Evolutionary conservation across 163 green algal genomes (phyloP), one percentile per base, ranked within the genome.

Genomic region (Smithsoniella earleae): DNA sequence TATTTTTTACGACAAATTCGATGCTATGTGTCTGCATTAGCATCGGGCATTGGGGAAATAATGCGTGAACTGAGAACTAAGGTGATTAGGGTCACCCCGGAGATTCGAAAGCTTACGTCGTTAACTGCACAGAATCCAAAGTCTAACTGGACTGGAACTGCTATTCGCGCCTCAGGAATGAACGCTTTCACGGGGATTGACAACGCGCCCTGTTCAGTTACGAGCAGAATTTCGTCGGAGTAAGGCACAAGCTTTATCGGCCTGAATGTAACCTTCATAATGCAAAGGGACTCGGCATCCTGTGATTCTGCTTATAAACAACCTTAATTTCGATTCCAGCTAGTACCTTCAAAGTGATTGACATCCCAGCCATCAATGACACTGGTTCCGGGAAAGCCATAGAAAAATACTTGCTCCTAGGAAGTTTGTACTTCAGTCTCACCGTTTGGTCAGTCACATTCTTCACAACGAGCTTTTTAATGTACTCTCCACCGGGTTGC

Each of bases 311-410:
- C 25, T 75, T 37, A 18, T n/a, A 6, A 38, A 3, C 28, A 74
- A 3, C 55, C 49, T 54, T 28, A n/a, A 2, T 76, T 45, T 13
- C 1, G 6, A 18, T 62, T 28, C 40, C 63, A 33, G 54, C 54
- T 66, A n/a, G 54, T 28, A 28, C 85, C 85, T 86, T 84, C 0
- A 91, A 66, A 27, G 76, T 46, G 20, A 73, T 77, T 40, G 77
- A 84, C 84, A 90, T 92, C 37, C 86, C 85, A 10, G 86, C 81
- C 33, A 84, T 82, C 38, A 90, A 77, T 52, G 82, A 86, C 30
- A 87, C 81, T 1, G 80, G 73, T 49, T 90, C 83, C 22, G 87
- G 84, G 69, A 91, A 93, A 27, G 87, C 83, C 81, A 93, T 87
- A 20, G 73, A 83, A 77, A 93, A 93, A 8, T 83, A 80, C 65